Conservation (phyloP, 495 filamentous ascomycete genomes). For the Aspergillus steynii region DNA sequence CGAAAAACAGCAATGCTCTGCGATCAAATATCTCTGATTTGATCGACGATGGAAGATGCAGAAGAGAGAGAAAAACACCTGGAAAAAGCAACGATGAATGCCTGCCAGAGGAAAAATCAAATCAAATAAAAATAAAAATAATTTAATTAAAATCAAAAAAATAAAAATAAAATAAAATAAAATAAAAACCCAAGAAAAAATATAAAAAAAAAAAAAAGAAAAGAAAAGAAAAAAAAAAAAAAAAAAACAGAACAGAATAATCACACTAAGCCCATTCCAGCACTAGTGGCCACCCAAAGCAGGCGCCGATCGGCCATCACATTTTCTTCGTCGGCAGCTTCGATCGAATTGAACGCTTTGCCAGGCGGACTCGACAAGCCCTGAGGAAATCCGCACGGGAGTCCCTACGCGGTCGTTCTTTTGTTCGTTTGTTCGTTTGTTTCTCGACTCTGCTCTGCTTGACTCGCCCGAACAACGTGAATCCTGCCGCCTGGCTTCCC, state of each 20-base stretch:
- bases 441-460: too few species aligned
- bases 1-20: neutral
- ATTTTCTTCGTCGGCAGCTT: neutral
- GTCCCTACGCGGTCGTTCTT: too few species aligned
- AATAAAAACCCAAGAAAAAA: neutral
- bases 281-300: conserved; percentile 14
- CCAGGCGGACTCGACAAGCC: neutral
- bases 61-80: neutral
- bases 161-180: neutral
- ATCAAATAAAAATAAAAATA: neutral
- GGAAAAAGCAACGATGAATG: neutral
- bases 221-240: neutral
- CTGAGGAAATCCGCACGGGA: too few species aligned
- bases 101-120: neutral
- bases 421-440: too few species aligned
- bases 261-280: neutral
- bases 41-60: neutral
- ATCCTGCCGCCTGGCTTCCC: neutral
- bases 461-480: neutral
- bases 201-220: neutral
- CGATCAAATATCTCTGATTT: neutral
- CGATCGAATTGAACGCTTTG: neutral
- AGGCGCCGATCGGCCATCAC: conserved; percentile 26
- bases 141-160: neutral
- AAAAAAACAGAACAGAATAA: neutral